These are phyloP conservation scores for Papiliotrema fonsecae DNA, from an alignment of 1,284 basidiomycete species.

Conservation along the genomic window DNA sequence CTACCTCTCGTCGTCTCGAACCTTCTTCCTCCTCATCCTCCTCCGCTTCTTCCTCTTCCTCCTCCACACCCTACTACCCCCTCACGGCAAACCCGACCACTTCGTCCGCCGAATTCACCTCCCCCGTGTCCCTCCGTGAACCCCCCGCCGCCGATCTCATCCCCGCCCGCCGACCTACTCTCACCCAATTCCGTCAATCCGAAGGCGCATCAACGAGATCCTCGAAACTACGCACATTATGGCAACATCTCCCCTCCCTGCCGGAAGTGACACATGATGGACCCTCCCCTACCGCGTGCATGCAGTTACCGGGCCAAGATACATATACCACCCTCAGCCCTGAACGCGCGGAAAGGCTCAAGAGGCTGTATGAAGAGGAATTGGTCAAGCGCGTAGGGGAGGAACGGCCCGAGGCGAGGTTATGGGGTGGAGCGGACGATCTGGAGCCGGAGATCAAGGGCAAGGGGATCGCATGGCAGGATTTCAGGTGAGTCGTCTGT, in stretches of 20 bases:
- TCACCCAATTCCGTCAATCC: slow-evolving; percentile 40
- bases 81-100: slow-evolving; percentile 7
- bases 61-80: slow-evolving; percentile 10
- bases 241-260: slow-evolving; percentile 42
- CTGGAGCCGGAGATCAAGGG: slow-evolving; percentile 37
- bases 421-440: slow-evolving; percentile 53
- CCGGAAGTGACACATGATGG: slow-evolving; percentile 22
- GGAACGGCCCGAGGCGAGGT: slow-evolving; percentile 37
- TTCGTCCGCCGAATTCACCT: not conserved
- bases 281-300: slow-evolving; percentile 31
- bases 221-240: slow-evolving; percentile 42
- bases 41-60: slow-evolving; percentile 9
- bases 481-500: slow-evolving; percentile 56
- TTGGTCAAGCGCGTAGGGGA: slow-evolving; percentile 58
- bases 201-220: slow-evolving; percentile 42
- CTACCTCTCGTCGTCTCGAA: slow-evolving; percentile 4
- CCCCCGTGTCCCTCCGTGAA: slow-evolving; percentile 23
- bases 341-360: slow-evolving; percentile 64
- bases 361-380: slow-evolving; percentile 71
- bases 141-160: slow-evolving; percentile 30
- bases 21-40: slow-evolving; percentile 8
- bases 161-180: slow-evolving; percentile 21
- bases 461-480: slow-evolving; percentile 62
- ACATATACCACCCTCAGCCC: slow-evolving; percentile 53
- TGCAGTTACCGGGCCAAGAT: slow-evolving; percentile 46